These are phyloP conservation scores for Fusarium proliferatum DNA, from an alignment of 2,329 filamentous ascomycete genomes.

Conservation along the genomic window DNA sequence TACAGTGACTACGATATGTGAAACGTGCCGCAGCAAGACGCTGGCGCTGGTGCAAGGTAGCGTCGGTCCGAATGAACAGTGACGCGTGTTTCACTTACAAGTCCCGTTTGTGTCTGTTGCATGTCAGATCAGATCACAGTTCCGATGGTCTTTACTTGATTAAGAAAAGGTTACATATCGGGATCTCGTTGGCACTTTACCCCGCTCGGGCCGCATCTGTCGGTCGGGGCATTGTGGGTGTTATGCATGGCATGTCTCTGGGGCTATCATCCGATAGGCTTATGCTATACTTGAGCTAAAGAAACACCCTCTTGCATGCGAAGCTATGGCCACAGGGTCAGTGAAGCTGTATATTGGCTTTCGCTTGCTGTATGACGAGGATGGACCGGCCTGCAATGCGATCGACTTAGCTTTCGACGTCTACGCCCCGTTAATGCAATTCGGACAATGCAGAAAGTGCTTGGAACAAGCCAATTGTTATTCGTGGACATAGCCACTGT, in stretches of 20 bases:
- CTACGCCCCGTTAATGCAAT: background rate
- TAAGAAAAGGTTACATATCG: background rate
- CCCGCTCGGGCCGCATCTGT: background rate
- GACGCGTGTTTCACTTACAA: background rate
- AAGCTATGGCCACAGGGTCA: fast-evolving
- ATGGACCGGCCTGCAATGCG: background rate
- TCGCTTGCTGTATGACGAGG: background rate
- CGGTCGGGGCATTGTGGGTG: background rate
- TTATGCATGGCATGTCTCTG: background rate
- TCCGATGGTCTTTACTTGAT: background rate
- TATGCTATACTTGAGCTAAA: background rate
- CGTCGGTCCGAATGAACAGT: background rate
- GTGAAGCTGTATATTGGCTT: background rate
- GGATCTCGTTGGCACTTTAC: background rate
- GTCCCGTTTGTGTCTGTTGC: background rate
- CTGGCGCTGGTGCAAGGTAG: background rate
- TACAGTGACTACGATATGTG: background rate
- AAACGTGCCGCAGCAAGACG: background rate
- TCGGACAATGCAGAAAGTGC: background rate
- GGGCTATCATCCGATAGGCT: background rate
- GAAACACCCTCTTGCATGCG: background rate
- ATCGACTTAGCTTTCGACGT: fast-evolving
- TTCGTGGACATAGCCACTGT: fast-evolving
- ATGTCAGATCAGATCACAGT: background rate
- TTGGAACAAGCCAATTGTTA: background rate